Conservation (phyloP, 2,329 filamentous ascomycete genomes). For the Camillea tinctor region DNA sequence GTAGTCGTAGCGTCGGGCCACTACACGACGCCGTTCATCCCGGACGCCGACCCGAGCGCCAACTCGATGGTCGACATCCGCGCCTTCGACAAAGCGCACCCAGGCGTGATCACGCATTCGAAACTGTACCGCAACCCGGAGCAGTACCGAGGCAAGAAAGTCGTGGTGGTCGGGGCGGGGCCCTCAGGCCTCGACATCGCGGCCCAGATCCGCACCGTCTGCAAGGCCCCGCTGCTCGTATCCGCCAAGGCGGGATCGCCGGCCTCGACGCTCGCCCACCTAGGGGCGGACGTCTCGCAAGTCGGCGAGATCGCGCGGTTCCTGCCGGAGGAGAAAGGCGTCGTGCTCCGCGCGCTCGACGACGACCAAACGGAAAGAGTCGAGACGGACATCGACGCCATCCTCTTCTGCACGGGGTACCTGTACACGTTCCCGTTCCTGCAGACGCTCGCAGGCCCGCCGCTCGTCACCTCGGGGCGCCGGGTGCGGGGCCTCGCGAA, state of each 20-base stretch:
- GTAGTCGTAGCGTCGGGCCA: conserved; percentile 75
- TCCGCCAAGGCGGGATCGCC: conserved; percentile 56
- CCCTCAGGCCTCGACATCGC: conserved; percentile 84
- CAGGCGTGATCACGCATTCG: conserved; percentile 66
- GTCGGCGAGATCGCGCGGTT: conserved; percentile 59
- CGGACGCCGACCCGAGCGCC: conserved; percentile 31
- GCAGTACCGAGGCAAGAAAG: conserved; percentile 66
- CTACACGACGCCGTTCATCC: conserved; percentile 68
- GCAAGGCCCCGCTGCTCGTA: conserved; percentile 60
- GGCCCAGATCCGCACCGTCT: conserved; percentile 66
- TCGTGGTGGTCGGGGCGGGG: conserved; percentile 80
- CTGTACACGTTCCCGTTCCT: conserved; percentile 81
- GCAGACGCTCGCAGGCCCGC: conserved; percentile 39
- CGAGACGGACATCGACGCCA: conserved; percentile 67
- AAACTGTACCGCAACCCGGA: conserved; percentile 74
- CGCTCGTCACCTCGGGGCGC: conserved; percentile 65
- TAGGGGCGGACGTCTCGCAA: conserved; percentile 45
- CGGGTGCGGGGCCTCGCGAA: conserved; percentile 72
- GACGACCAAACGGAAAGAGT: conserved; percentile 56
- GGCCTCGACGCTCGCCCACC: conserved; percentile 43
- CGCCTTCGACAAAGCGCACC: conserved; percentile 59
- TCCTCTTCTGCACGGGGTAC: conserved; percentile 89
- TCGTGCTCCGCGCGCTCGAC: conserved; percentile 59
- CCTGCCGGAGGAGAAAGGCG: conserved; percentile 51
- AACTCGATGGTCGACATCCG: conserved; percentile 45